Base-by-base conservation (phyloP, 2,329 filamentous ascomycete genomes). In the Ascochyta koolunga region DNA sequence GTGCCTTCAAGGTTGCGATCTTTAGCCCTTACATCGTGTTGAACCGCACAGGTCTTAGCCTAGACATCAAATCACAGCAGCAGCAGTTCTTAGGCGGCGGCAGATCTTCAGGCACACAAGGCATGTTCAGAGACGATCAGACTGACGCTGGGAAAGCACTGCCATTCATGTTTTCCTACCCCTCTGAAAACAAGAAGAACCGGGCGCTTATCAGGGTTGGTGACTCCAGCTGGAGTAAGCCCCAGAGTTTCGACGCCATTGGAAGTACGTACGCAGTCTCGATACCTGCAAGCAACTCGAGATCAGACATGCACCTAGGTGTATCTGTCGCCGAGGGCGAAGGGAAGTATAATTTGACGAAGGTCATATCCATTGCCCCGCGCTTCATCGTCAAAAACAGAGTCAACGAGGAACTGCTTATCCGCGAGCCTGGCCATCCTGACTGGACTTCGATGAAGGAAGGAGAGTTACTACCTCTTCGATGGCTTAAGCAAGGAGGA, bases 291-390 rank as follows among this genome's bases (percentile, higher is more conserved):
- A 77, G 83, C 2, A 84, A 83, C 36, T 87, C 85, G 37, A 80
- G 84, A 58, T 88, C 88, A 2, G 95, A 99, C 73, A 93, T 98
- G 67, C 92, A 98, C 67, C 83, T 96, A 6, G 95, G 95, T 40
- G 86, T 99, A 42, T 93, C 89, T 1, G 88, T 99, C 25, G 86
- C 90, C 53, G 89, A 96, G 53, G 95, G 95, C 10, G 89, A 96
- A 68, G 95, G 95, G 67, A 99, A 99, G 76, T 99, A 98, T 80
- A 98, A 96, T 75, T 82, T 99, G 80, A 96, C 91, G 16, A 98
- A 96, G 78, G 89, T 97, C 11, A 90, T 99, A 22, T 97, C 93
- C 0, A 84, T 99, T 35, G 88, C 95, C 0, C 95, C 96, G 22
- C 86, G 95, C 21, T 99, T 96, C 69, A 89, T 99, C 48, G 80